Conservation (phyloP, 2,329 filamentous ascomycete species). For the Drechslerella stenobrocha region DNA sequence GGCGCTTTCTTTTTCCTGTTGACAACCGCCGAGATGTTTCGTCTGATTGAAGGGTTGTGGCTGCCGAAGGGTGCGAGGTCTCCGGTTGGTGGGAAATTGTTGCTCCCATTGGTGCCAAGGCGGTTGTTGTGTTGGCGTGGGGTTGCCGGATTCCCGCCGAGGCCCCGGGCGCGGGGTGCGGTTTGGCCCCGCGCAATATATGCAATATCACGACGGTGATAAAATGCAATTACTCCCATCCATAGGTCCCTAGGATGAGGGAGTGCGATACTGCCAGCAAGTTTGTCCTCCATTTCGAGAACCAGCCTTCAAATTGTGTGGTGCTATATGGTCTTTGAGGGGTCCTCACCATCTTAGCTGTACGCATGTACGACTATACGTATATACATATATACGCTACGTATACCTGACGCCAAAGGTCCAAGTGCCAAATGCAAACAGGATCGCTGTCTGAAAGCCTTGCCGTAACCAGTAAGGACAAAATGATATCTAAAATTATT, state of each 20-base stretch:
- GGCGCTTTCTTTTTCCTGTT: neutral
- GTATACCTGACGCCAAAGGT: constrained; percentile 11
- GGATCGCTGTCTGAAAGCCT: constrained; percentile 62
- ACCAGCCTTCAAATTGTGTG: too few species aligned
- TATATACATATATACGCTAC: constrained; percentile 23
- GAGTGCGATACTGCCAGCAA: too few species aligned
- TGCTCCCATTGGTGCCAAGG: constrained; percentile 24
- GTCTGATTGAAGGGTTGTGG: constrained; percentile 20
- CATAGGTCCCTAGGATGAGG: too few species aligned
- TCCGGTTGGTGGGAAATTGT: constrained; percentile 48
- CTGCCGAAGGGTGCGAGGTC: constrained; percentile 1
- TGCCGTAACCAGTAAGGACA: constrained; percentile 69
- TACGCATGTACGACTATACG: too few species aligned
- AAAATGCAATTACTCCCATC: too few species aligned
- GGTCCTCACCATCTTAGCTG: too few species aligned
- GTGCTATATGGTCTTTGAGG: too few species aligned
- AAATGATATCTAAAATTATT: constrained; percentile 74
- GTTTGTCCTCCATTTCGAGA: too few species aligned
- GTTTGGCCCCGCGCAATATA: neutral
- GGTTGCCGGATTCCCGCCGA: constrained; percentile 35
- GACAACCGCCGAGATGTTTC: constrained; percentile 38
- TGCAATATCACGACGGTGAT: neutral
- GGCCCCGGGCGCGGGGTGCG: constrained; percentile 44
- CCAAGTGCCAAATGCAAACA: constrained; percentile 6
- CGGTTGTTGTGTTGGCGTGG: constrained; percentile 39